Conservation (phyloP, 257 asterid genomes). For the Linderniella brevidens region DNA sequence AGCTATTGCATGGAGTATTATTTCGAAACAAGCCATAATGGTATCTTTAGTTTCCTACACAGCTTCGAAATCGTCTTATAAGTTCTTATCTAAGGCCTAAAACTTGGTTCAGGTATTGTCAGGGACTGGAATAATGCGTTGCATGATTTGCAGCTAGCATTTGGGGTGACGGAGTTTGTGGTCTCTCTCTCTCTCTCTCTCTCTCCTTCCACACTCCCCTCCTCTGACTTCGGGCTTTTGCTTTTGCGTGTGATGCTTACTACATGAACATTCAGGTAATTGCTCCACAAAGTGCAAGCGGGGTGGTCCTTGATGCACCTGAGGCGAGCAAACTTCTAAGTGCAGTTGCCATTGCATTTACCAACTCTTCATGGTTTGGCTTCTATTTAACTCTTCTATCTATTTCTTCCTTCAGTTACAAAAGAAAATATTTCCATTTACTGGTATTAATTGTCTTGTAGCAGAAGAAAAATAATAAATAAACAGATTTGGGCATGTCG, state of each 20-base stretch:
- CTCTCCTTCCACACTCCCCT: background rate
- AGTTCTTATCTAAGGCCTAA: conserved; percentile 5
- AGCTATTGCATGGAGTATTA: conserved; percentile 56
- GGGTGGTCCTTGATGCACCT: conserved; percentile 67
- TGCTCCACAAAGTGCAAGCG: conserved; percentile 67
- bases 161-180: conserved; percentile 67
- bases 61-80: background rate
- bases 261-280: conserved; percentile 28
- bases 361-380: conserved; percentile 51
- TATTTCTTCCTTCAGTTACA: no score
- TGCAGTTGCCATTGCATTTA: conserved; percentile 62
- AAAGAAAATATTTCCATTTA: no score
- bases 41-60: conserved; percentile 16
- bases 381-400: conserved; percentile 2
- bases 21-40: conserved; percentile 26
- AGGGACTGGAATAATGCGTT: conserved; percentile 31
- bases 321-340: conserved; percentile 77
- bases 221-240: background rate
- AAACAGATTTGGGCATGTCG: no score
- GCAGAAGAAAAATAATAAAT: no score
- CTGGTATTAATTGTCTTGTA: background rate
- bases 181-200: conserved; percentile 18
- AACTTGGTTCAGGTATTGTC: conserved; percentile 22
- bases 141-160: conserved; percentile 56
- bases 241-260: background rate